Evolutionary conservation across 2,329 filamentous ascomycete genomes (phyloP), one percentile per base, ranked within the genome.

Genomic region (Sphaceloma murrayae): DNA sequence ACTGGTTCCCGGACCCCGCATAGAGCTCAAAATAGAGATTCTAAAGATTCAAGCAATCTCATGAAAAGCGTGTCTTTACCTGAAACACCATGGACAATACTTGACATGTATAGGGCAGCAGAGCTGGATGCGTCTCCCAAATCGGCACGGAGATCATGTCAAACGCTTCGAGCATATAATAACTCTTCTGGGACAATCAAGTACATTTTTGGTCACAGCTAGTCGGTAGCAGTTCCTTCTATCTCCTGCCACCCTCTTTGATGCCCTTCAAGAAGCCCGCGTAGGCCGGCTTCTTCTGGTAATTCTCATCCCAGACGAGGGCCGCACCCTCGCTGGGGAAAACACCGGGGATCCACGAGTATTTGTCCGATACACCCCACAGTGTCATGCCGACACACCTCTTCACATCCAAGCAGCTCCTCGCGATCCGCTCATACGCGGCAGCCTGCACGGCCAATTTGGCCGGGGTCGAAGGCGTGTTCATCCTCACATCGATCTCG

Each of bases 401-500:
- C 49, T 58, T 48, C 43, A 56, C 56, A 32, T 62, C 59, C 18
- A 60, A 52, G 51, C 64, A 67, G 30, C 61, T 59, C 10, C 54
- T 52, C 1, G 61, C 58, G 2, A 57, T 50, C 11, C 56, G 51
- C 9, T 58, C 66, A 46, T 71, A 77, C 22, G 69, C 67, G 21
- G 56, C 54, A 1, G 66, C 67, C 58, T 78, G 74, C 7, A 56
- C 54, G 7, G 50, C 43, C 11, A 57, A 46, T 9, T 53, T 54
- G 1, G 49, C 48, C 2, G 51, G 47, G 2, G 53, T 58, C 3
- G 53, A 52, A 2, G 60, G 59, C 1, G 54, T 54, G 21, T 34
- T 49, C 19, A 61, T 52, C 22, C 58, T 53, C 52, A 83, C 80
- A 54, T 84, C 80, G 13, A 81, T 66, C 62, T 81, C 77, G 2